Conservation (phyloP, 805 yeast genomes). For the Trichomonascus vanleenenianus region DNA sequence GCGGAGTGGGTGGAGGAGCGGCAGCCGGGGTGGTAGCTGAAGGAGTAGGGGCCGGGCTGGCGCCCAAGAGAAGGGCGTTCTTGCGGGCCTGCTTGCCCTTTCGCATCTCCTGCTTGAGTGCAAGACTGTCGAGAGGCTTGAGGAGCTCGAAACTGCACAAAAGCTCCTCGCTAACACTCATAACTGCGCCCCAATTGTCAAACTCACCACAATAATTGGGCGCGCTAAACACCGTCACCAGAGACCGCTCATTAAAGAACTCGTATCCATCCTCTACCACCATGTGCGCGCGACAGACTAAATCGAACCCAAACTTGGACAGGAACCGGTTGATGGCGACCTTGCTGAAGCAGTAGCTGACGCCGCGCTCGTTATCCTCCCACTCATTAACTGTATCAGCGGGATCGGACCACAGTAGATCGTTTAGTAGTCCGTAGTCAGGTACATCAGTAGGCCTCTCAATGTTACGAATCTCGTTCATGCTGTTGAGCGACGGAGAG, state of each 20-base stretch:
- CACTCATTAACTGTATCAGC: slow-evolving; percentile 77
- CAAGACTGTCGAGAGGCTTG: slow-evolving; percentile 89
- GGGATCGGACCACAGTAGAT: slow-evolving; percentile 78
- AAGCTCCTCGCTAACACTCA: slow-evolving; percentile 91
- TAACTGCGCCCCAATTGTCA: slow-evolving; percentile 96
- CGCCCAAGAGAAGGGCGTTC: slow-evolving; percentile 8
- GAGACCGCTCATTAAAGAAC: slow-evolving; percentile 61
- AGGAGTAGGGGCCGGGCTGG: not conserved
- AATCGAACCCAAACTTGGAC: slow-evolving; percentile 66
- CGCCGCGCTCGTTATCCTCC: slow-evolving; percentile 86
- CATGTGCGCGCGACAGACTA: slow-evolving; percentile 83
- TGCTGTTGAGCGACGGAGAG: slow-evolving; percentile 61
- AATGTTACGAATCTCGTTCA: slow-evolving; percentile 68
- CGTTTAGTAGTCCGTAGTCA: slow-evolving; percentile 71
- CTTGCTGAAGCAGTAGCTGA: slow-evolving; percentile 69
- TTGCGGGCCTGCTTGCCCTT: slow-evolving; percentile 86
- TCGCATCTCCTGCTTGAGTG: slow-evolving; percentile 89
- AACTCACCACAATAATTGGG: slow-evolving; percentile 79
- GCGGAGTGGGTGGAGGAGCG: not conserved
- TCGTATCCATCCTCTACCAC: slow-evolving; percentile 79
- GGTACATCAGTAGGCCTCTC: slow-evolving; percentile 84
- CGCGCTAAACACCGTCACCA: slow-evolving; percentile 68
- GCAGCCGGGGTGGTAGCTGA: not conserved
- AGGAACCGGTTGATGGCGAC: slow-evolving; percentile 74
- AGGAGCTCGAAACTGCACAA: slow-evolving; percentile 87